Evolutionary conservation across 106 monocot genomes (phyloP).

Genomic region (Triglochin maritima): DNA sequence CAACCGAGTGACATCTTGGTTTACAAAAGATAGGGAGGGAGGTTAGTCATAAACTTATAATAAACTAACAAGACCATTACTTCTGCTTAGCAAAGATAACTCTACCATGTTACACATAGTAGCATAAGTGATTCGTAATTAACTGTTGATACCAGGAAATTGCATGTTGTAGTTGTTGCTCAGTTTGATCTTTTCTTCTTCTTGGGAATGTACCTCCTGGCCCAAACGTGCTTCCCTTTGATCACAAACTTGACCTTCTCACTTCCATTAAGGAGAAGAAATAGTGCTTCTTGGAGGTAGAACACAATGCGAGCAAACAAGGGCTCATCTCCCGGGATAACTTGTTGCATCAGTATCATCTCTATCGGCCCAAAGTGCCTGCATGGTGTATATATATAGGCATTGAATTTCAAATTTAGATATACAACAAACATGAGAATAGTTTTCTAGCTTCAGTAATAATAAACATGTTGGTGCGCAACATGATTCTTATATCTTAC

Average conservation of each 20-base stretch:
- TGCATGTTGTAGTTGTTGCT: background rate
- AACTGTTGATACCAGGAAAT: background rate
- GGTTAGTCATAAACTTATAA: too few relatives aligned
- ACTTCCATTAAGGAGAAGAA: constrained; percentile 15
- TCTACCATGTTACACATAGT: background rate
- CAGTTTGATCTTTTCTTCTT: constrained; percentile 6
- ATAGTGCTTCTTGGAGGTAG: constrained; percentile 2
- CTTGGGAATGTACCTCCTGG: constrained; percentile 20
- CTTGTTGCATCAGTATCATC: constrained; percentile 11
- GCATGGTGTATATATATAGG: background rate
- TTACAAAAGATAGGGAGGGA: too few relatives aligned
- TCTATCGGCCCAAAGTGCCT: constrained; percentile 25
- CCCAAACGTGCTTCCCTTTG: constrained; percentile 32
- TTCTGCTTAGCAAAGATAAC: background rate
- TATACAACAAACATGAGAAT: too few relatives aligned
- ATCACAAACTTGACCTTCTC: constrained; percentile 27
- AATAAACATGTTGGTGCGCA: too few relatives aligned
- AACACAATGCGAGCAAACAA: constrained; percentile 27
- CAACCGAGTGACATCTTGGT: too few relatives aligned
- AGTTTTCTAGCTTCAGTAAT: too few relatives aligned
- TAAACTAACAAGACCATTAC: too few relatives aligned
- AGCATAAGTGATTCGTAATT: background rate
- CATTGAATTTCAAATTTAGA: too few relatives aligned
- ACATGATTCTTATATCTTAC: too few relatives aligned
- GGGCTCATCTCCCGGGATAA: background rate